Evolutionary conservation across 345 rosid genomes (phyloP), one percentile per base, ranked within the genome.

Genomic region (Gossypium raimondii): DNA sequence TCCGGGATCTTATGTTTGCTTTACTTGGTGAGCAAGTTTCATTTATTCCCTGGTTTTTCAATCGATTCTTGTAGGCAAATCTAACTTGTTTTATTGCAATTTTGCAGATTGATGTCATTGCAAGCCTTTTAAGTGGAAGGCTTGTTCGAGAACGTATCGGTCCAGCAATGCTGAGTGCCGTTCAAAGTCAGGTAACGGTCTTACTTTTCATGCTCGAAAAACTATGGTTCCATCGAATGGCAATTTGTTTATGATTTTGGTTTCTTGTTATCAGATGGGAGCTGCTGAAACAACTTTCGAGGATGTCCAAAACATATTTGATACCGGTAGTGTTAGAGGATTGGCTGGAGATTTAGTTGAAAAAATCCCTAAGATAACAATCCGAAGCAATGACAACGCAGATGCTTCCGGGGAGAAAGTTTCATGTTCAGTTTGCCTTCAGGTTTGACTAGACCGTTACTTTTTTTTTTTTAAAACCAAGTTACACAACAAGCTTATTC

Each of bases 151-250:
- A 93, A 76, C 88, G 97, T 43, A 93, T 96, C 41, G 98, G 99
- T 78, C 99, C 98, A 1, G 98, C 99, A 0, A 93, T 96, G 99
- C 79, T 96, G 73, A 96, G 95, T 76, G 99, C 98, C 2, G 99
- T 96, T 69, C 99, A 93, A 81, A 96, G 97, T 83, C 99, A 96
- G 97, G 99, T 96, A 85, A 53, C 9, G 11, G 16, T 51, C 51
- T 56, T 65, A 5, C 41, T 59, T 71, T 43, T 9, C 57, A 16
- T 25, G 45, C 38, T 65, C 41, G 16, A 63, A 51, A 34, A 25
- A 17, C 41, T 53, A 27, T 22, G 25, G 41, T 47, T 68, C 50
- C 9, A 18, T 48, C 51, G 27, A 27, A 70, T 61, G 50, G 7
- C 59, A 44, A 41, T 61, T 65, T 75, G 71, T 78, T 71, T 68